phyloP scores from a whole-genome alignment of 2,329 filamentous ascomycete genomes.

The Fusarium tuaranense region DNA sequence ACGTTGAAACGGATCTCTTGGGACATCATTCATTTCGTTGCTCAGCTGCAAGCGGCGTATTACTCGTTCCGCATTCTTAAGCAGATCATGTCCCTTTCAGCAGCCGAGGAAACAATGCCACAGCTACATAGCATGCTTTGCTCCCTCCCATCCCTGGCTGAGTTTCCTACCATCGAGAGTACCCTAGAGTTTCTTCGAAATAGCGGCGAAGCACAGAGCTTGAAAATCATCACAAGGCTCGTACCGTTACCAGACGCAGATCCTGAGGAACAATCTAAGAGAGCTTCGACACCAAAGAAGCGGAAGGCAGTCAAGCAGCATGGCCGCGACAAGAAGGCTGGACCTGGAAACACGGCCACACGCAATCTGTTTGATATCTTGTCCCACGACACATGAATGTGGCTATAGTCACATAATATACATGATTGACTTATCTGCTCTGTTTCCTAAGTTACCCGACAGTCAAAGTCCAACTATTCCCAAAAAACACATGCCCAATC shows the following conservation, averaged over 20 bases:
- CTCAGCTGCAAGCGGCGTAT: constrained; percentile 69
- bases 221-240: constrained; percentile 31
- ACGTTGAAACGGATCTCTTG: constrained; percentile 52
- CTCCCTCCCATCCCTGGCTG: constrained; percentile 41
- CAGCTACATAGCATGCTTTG: constrained; percentile 38
- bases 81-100: constrained; percentile 45
- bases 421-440: neutral
- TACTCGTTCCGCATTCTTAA: constrained; percentile 71
- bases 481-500: neutral
- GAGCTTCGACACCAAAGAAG: constrained; percentile 16
- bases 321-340: constrained; percentile 2
- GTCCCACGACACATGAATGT: constrained; percentile 21
- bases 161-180: constrained; percentile 40
- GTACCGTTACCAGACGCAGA: constrained; percentile 23
- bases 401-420: neutral
- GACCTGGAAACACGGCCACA: constrained; percentile 8
- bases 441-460: neutral
- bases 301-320: constrained; percentile 16
- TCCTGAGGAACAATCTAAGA: neutral
- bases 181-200: constrained; percentile 35
- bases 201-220: constrained; percentile 11
- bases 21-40: constrained; percentile 70
- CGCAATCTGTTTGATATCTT: constrained; percentile 44
- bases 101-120: constrained; percentile 8
- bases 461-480: neutral